Evolutionary conservation across 805 yeast species (phyloP), one percentile per base, ranked within the genome.

Genomic region (Suhomyces faveliae): DNA sequence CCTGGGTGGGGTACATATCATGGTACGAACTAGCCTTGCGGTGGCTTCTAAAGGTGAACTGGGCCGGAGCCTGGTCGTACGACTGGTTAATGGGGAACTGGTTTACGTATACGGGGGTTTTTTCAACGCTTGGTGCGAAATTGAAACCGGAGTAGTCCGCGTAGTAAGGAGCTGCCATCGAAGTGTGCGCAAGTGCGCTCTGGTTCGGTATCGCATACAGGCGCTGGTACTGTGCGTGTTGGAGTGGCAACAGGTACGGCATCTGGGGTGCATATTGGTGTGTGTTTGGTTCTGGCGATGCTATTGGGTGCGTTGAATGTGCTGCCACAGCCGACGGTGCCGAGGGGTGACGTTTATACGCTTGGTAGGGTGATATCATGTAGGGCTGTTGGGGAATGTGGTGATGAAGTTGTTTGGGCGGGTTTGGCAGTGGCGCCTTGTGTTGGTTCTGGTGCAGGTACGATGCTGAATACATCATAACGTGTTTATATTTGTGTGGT

Each of bases 21-120:
- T 37, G 41, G 38, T 38, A 40, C 19, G 49, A 45, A 27, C 23
- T 21, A 25, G 50, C 23, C 35, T 46, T 43, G 27, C 42, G 41
- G 46, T 45, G 52, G n/a, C 46, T 15, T 43, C 37, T 44, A 24
- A 27, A 27, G 12, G 42, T 23, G 19, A 13, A 12, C 15, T 40
- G 33, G 12, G 43, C 12, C 15, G 24, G 33, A 3, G 13, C 5
- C 23, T 25, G 40, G 6, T 27, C 42, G 12, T 25, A 35, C 22
- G 24, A 20, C n/a, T 33, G 45, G 37, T 15, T 24, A 6, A 6
- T 17, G 7, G 40, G 29, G 33, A 37, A 47, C 27, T 35, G 42
- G 35, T 47, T 42, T n/a, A 40, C 23, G 13, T 35, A 12, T 11
- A 35, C 20, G 17, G 50, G 40, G n/a, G n/a, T n/a, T 20, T 29